Conservation (phyloP, 345 rosid genomes). For the Gynandropsis gynandra region DNA sequence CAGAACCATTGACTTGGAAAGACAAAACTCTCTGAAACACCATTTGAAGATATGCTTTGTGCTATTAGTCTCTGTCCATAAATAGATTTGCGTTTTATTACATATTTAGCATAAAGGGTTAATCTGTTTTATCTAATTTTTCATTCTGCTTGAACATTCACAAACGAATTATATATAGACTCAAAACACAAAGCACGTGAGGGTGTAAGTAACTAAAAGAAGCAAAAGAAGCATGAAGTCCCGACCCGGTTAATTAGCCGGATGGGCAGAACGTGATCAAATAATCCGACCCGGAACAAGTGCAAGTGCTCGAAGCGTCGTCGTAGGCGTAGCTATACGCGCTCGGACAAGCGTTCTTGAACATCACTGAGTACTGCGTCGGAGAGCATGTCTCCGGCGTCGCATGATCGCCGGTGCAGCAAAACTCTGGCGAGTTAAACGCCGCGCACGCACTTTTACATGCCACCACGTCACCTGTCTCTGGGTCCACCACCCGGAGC, state of each 20-base stretch:
- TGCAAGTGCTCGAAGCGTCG: conserved; percentile 73
- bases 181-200: too few species aligned
- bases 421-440: conserved; percentile 63
- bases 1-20: too few species aligned
- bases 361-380: conserved; percentile 62
- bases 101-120: too few species aligned
- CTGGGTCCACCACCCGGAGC: conserved; percentile 38
- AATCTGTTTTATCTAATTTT: too few species aligned
- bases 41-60: too few species aligned
- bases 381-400: conserved; percentile 79
- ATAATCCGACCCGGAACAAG: conserved; percentile 70
- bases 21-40: too few species aligned
- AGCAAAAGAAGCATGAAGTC: conserved; percentile 21
- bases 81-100: too few species aligned
- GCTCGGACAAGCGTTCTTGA: conserved; percentile 76
- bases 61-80: too few species aligned
- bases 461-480: conserved; percentile 51
- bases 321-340: conserved; percentile 95
- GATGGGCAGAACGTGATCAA: conserved; percentile 71
- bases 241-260: conserved; percentile 13
- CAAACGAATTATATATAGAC: too few species aligned
- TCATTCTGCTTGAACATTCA: too few species aligned
- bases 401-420: conserved; percentile 66
- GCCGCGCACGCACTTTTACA: conserved; percentile 86
- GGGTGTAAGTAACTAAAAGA: background rate